These are phyloP conservation scores for Alliaria petiolata DNA, from an alignment of 345 rosid species.

Conservation along the genomic window DNA sequence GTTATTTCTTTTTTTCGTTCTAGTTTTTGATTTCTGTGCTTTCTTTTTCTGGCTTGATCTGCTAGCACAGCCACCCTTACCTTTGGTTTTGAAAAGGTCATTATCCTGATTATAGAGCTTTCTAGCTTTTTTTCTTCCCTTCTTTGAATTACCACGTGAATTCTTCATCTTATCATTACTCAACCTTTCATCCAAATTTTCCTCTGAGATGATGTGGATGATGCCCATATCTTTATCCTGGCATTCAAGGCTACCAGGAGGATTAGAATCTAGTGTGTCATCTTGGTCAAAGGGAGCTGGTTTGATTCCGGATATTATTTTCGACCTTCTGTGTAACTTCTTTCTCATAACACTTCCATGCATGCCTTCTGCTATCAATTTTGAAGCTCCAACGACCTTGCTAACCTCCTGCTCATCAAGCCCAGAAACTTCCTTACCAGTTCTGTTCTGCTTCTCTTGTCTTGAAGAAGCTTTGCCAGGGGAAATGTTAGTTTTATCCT, in stretches of 20 bases:
- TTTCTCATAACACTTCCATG: slow-evolving; percentile 36
- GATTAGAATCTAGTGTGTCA: slow-evolving; percentile 24
- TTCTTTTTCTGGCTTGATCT: slow-evolving; percentile 50
- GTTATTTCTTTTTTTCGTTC: slow-evolving; percentile 41
- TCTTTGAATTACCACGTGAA: slow-evolving; percentile 32
- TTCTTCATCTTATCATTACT: slow-evolving; percentile 35
- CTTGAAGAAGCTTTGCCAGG: slow-evolving; percentile 34
- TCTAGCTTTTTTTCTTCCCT: slow-evolving; percentile 40
- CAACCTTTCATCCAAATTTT: slow-evolving; percentile 29
- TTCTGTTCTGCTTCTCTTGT: slow-evolving; percentile 18
- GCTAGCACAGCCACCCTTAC: slow-evolving; percentile 26
- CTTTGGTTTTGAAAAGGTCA: slow-evolving; percentile 59
- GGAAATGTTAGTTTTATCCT: slow-evolving; percentile 33
- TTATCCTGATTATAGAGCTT: slow-evolving; percentile 53
- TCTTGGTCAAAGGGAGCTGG: slow-evolving; percentile 68
- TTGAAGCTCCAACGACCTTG: slow-evolving; percentile 39
- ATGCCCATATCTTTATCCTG: slow-evolving; percentile 26
- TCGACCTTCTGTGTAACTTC: slow-evolving; percentile 66
- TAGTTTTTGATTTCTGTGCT: slow-evolving; percentile 40
- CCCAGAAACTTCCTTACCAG: slow-evolving; percentile 23
- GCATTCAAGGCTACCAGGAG: slow-evolving; percentile 24
- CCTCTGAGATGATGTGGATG: slow-evolving; percentile 33
- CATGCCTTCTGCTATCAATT: slow-evolving; percentile 31
- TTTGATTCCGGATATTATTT: slow-evolving; percentile 60
- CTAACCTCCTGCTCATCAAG: slow-evolving; percentile 35